Percentiles rank a stretch among this genome's conserved stretches.
Evolutionary conservation across 257 asterid genomes (phyloP).

Genomic region (Solanum chiquidenum): DNA sequence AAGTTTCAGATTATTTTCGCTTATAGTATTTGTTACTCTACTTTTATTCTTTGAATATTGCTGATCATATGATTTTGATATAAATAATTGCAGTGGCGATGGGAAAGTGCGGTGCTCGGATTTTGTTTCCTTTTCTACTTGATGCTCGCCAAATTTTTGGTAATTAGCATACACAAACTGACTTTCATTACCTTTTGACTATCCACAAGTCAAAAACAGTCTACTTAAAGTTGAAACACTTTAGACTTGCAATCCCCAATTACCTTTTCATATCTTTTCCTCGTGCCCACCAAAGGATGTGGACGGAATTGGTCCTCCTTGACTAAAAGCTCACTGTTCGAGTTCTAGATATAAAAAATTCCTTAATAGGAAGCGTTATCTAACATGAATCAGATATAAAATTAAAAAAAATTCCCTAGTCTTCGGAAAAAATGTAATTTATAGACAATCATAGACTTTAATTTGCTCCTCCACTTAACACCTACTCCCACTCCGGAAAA

Average conservation of each 20-base stretch:
- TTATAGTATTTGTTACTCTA: background rate
- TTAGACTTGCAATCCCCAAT: background rate
- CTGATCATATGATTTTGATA: background rate
- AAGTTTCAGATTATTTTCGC: background rate
- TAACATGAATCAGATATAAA: too few species aligned
- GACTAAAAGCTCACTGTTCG: too few species aligned
- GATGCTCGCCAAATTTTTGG: conserved; percentile 59
- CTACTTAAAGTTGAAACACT: background rate
- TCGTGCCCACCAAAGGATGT: too few species aligned
- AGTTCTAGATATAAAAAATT: too few species aligned
- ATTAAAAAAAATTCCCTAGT: background rate
- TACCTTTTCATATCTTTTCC: too few species aligned
- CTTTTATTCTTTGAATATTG: background rate
- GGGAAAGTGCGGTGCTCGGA: conserved; percentile 96
- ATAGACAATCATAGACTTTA: background rate
- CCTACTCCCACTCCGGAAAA: background rate
- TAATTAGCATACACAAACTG: conserved; percentile 24
- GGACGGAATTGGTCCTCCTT: too few species aligned
- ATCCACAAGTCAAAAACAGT: background rate
- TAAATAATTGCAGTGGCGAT: conserved; percentile 75
- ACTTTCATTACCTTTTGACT: background rate
- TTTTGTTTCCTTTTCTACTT: conserved; percentile 81
- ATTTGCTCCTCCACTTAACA: background rate
- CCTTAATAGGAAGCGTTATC: too few species aligned
- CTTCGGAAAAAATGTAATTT: background rate